phyloP scores from a whole-genome alignment of 2,329 filamentous ascomycete genomes.

The Blastomyces emzantsi region DNA sequence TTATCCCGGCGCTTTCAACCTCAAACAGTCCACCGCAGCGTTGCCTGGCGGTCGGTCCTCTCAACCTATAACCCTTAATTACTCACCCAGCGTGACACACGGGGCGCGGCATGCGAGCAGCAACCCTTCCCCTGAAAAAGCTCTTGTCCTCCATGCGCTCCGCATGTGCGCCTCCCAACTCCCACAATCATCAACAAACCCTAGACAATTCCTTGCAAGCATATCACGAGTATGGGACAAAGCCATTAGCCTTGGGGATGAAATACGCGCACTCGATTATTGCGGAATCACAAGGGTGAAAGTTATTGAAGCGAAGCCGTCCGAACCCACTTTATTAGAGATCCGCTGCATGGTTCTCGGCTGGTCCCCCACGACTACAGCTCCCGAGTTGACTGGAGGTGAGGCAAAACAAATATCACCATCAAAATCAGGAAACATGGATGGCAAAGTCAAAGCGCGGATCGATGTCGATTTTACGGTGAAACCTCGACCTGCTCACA shows the following conservation, averaged over 20 bases:
- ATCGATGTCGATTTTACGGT: slow-evolving; percentile 36
- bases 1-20: slow-evolving; percentile 31
- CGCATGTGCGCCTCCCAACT: slow-evolving; percentile 30
- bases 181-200: slow-evolving; percentile 27
- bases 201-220: slow-evolving; percentile 34
- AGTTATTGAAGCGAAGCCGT: slow-evolving; percentile 20
- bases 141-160: slow-evolving; percentile 37
- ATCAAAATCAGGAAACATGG: slow-evolving; percentile 10
- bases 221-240: slow-evolving; percentile 38
- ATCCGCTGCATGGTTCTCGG: slow-evolving; percentile 34
- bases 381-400: not conserved
- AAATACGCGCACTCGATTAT: slow-evolving; percentile 37
- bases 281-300: slow-evolving; percentile 36
- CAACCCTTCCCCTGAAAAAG: slow-evolving; percentile 29
- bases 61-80: slow-evolving; percentile 28
- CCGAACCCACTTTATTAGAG: slow-evolving; percentile 20
- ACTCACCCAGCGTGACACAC: slow-evolving; percentile 20
- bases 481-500: slow-evolving; percentile 21
- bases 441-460: slow-evolving; percentile 15
- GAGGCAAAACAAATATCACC: slow-evolving; percentile 5
- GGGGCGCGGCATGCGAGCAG: slow-evolving; percentile 4
- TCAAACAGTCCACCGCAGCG: slow-evolving; percentile 7
- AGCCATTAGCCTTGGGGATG: slow-evolving; percentile 33
- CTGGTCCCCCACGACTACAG: slow-evolving; percentile 1
- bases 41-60: slow-evolving; percentile 5